Conservation (phyloP, 2,329 filamentous ascomycete genomes). For the Colletotrichum shisoi region DNA sequence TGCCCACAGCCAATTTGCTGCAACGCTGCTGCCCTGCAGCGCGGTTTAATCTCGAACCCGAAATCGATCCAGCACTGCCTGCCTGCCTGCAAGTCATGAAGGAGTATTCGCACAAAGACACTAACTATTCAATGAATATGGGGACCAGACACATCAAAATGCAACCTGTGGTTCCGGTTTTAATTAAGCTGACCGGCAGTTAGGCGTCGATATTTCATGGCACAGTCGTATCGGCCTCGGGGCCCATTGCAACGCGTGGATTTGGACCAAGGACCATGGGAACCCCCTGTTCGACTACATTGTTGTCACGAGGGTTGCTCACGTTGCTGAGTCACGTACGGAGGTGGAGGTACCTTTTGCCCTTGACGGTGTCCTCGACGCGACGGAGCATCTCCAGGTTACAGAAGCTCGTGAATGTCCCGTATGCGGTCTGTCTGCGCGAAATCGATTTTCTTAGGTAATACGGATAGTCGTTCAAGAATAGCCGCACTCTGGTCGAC, state of each 20-base stretch:
- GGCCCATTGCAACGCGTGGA: not conserved
- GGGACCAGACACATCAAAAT: slow-evolving; percentile 1
- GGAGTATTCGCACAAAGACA: not conserved
- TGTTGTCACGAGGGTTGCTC: not conserved
- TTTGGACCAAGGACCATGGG: not conserved
- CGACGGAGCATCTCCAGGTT: no score
- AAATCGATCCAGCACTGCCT: slow-evolving; percentile 28
- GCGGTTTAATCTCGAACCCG: slow-evolving; percentile 19
- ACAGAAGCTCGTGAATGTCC: no score
- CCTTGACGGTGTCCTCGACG: not conserved
- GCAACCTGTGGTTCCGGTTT: slow-evolving; percentile 10
- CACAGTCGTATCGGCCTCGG: not conserved
- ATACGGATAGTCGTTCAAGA: not conserved
- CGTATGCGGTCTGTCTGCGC: not conserved
- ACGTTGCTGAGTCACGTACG: slow-evolving; percentile 2
- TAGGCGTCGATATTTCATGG: not conserved
- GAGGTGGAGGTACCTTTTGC: not conserved
- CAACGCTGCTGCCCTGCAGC: slow-evolving; percentile 6
- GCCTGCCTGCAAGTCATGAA: slow-evolving; percentile 26
- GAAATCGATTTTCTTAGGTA: not conserved
- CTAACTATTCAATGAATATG: not conserved
- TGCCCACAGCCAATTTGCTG: slow-evolving; percentile 26
- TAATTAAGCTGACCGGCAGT: slow-evolving; percentile 18
- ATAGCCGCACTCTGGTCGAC: not conserved
- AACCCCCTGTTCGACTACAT: not conserved